Percentiles rank a stretch among this genome's conserved stretches.
phyloP scores from a whole-genome alignment of 2,329 filamentous ascomycete species.

The Talaromyces sp. region DNA sequence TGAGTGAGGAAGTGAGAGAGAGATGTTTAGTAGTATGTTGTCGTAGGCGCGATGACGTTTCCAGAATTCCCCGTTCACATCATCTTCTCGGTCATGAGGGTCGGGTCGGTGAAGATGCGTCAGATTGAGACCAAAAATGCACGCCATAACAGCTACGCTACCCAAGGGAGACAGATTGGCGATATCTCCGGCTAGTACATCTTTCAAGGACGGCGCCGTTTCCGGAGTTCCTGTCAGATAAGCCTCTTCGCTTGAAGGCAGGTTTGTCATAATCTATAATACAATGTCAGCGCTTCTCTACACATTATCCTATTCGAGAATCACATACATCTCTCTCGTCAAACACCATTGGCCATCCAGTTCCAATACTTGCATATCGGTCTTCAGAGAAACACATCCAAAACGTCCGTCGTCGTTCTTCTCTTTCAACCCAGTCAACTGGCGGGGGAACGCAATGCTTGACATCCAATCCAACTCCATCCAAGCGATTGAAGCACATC shows the following conservation, averaged over 20 bases:
- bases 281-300: slow-evolving; percentile 22
- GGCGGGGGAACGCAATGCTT: slow-evolving; percentile 86
- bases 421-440: slow-evolving; percentile 88
- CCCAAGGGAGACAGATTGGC: slow-evolving; percentile 72
- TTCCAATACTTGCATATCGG: slow-evolving; percentile 90
- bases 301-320: not conserved
- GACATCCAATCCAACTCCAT: slow-evolving; percentile 78
- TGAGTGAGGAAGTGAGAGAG: slow-evolving; percentile 73
- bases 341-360: slow-evolving; percentile 92
- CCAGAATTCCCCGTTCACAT: slow-evolving; percentile 94
- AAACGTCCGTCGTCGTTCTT: slow-evolving; percentile 87
- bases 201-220: slow-evolving; percentile 62
- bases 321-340: slow-evolving; percentile 74
- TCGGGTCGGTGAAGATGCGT: slow-evolving; percentile 86
- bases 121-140: slow-evolving; percentile 85
- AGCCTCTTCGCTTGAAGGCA: slow-evolving; percentile 80
- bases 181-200: slow-evolving; percentile 58
- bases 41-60: slow-evolving; percentile 86
- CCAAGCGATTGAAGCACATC: slow-evolving; percentile 86
- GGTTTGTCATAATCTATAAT: slow-evolving; percentile 68
- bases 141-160: slow-evolving; percentile 79
- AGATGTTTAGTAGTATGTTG: slow-evolving; percentile 82
- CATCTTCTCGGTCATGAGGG: slow-evolving; percentile 73
- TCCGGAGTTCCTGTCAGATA: slow-evolving; percentile 71
- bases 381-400: slow-evolving; percentile 93